phyloP scores from a whole-genome alignment of 2,329 filamentous ascomycete species.

The Curvularia verruculosa region DNA sequence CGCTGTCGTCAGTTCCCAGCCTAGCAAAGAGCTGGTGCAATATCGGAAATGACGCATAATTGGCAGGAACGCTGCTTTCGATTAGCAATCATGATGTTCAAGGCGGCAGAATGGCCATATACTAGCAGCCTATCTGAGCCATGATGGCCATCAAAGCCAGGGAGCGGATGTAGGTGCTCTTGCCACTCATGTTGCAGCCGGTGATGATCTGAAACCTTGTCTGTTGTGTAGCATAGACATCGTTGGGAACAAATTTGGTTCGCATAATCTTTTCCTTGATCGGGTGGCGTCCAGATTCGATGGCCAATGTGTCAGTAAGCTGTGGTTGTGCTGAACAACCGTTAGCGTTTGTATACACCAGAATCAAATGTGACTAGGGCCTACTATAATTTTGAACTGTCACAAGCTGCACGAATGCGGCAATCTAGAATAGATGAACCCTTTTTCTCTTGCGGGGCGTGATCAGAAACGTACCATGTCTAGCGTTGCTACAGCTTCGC shows the following conservation, averaged over 20 bases:
- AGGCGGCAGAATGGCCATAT: background rate
- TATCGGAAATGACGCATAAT: slow-evolving; percentile 81
- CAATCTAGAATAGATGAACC: slow-evolving; percentile 27
- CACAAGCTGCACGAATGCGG: slow-evolving; percentile 63
- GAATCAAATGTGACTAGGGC: too few species aligned
- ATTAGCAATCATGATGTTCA: slow-evolving; percentile 12
- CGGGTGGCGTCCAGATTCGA: slow-evolving; percentile 78
- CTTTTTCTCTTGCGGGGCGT: background rate
- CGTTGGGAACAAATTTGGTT: slow-evolving; percentile 80
- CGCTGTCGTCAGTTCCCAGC: slow-evolving; percentile 83
- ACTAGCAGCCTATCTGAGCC: slow-evolving; percentile 88
- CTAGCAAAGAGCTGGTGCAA: slow-evolving; percentile 85
- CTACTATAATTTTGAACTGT: slow-evolving; percentile 68
- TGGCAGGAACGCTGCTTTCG: slow-evolving; percentile 68
- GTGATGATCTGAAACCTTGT: slow-evolving; percentile 91
- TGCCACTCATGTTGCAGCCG: slow-evolving; percentile 96
- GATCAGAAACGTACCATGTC: slow-evolving; percentile 70
- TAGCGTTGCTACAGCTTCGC: slow-evolving; percentile 82
- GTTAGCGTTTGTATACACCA: too few species aligned
- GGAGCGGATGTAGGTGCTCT: slow-evolving; percentile 91
- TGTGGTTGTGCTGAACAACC: slow-evolving; percentile 65
- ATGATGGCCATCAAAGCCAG: slow-evolving; percentile 86
- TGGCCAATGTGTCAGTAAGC: slow-evolving; percentile 69
- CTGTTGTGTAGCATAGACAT: slow-evolving; percentile 82
- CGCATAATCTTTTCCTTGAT: slow-evolving; percentile 75